A percentile compares a stretch with the other conserved stretches of the same genome.
These are phyloP conservation scores for Scedosporium boydii DNA, from an alignment of 2,329 filamentous ascomycete genomes.

Conservation along the genomic window DNA sequence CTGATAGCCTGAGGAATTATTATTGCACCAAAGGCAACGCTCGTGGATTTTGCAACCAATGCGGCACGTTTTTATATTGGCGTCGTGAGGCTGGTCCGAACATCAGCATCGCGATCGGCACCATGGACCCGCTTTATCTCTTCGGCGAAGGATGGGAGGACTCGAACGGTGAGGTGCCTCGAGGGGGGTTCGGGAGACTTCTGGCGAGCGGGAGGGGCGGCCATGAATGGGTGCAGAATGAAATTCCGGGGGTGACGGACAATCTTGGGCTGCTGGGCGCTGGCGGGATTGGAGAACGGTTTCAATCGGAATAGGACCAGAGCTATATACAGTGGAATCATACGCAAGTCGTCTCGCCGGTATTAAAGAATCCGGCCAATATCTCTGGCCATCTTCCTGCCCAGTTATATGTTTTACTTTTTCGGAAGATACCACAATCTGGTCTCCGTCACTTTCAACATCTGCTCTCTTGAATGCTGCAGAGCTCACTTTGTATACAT, in stretches of 20 bases:
- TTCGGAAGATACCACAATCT: no score
- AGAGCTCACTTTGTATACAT: no score
- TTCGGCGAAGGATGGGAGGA: slow-evolving; percentile 11
- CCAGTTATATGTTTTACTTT: no score
- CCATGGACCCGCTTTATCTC: slow-evolving; percentile 23
- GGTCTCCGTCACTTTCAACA: no score
- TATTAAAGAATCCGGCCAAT: no score
- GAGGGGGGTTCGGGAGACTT: slow-evolving; percentile 9
- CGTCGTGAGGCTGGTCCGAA: slow-evolving; percentile 18
- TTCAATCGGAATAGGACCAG: no score
- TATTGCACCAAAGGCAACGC: slow-evolving; percentile 26
- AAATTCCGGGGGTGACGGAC: slow-evolving; percentile 12
- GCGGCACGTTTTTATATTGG: slow-evolving; percentile 42
- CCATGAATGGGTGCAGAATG: slow-evolving; percentile 11
- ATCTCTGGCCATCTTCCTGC: no score
- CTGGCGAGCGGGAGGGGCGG: slow-evolving; percentile 8
- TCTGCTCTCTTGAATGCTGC: no score
- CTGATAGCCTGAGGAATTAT: slow-evolving; percentile 26
- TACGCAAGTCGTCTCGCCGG: no score
- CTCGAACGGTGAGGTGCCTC: slow-evolving; percentile 8
- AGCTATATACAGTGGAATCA: no score
- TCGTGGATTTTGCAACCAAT: slow-evolving; percentile 39
- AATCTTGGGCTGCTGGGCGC: neutral
- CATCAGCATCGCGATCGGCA: slow-evolving; percentile 30
- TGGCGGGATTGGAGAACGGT: no score